Evolutionary conservation across 1,284 basidiomycete species (phyloP), one percentile per base, ranked within the genome.

Genomic region (Malassezia obtusa): DNA sequence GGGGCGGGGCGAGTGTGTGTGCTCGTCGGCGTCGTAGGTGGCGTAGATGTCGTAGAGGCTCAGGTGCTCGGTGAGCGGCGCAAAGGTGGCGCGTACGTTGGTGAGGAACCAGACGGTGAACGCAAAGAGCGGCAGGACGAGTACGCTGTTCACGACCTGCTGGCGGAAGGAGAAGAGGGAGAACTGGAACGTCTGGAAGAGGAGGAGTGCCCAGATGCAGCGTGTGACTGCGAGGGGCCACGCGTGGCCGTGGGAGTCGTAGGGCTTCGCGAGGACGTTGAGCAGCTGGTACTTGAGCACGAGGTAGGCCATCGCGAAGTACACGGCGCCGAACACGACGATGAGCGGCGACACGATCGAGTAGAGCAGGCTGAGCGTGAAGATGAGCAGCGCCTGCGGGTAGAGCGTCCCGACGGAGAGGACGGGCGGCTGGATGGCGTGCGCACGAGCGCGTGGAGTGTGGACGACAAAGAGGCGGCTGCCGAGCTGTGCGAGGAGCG

Each of bases 201-300:
- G 55, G 3, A 68, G 44, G 35, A 72, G 50, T 3, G 67, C 75
- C 59, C 69, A 66, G 12, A 73, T 68, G 41, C 75, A 72, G 2
- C 75, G 54, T 15, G 60, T 57, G 35, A 73, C 71, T 19, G 71
- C 68, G 11, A 76, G 63, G 12, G 89, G 88, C 90, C 91, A 96
- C 0, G 88, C 89, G 76, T 91, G 87, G 1, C 89, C 89, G 64
- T 85, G 85, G 0, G 84, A 86, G 75, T 92, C 89, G 75, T 91
- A 92, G 0, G 89, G 87, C 68, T 89, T 89, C 77, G 89, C 89
- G 75, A 89, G 89, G 2, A 90, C 87, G 68, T 94, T 94, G 2
- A 95, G 78, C 2, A 95, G 80, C 72, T 95, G 92, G 77, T 95
- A 95, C 78, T 98, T 98, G 81, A 92, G 95, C 3, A 95, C 66